Conservation (phyloP, 2,329 filamentous ascomycete genomes). For the Sphaerulina vaccinii region DNA sequence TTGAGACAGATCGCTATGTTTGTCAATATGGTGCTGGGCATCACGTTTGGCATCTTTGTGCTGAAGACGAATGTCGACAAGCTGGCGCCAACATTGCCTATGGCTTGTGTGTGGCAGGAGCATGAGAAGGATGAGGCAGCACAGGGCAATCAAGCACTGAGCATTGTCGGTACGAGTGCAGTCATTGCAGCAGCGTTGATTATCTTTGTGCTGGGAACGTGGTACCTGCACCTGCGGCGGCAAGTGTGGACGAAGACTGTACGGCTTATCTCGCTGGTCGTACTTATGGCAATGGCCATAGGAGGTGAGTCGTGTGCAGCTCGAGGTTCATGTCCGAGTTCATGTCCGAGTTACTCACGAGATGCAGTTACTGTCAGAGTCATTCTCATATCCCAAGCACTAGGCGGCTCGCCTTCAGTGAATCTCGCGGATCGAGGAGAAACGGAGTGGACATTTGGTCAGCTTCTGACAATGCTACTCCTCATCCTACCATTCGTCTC, state of each 20-base stretch:
- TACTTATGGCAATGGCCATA: conserved; percentile 55
- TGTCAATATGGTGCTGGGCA: conserved; percentile 60
- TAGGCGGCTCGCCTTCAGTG: conserved; percentile 54
- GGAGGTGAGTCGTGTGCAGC: conserved; percentile 41
- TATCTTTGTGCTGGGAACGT: conserved; percentile 60
- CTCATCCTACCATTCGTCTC: conserved; percentile 61
- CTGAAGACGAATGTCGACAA: conserved; percentile 54
- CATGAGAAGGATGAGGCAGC: conserved; percentile 36
- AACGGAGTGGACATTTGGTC: conserved; percentile 62
- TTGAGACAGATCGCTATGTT: conserved; percentile 66
- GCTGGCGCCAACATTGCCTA: conserved; percentile 55
- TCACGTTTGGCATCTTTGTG: conserved; percentile 57
- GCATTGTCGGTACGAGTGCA: conserved; percentile 58
- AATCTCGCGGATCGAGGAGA: conserved; percentile 54
- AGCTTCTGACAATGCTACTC: conserved; percentile 60
- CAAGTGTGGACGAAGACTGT: conserved; percentile 57
- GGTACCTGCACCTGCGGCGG: conserved; percentile 61
- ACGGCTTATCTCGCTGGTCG: conserved; percentile 53
- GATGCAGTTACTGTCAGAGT: conserved; percentile 53
- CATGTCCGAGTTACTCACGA: neutral
- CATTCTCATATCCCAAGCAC: conserved; percentile 59
- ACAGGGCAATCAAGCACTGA: conserved; percentile 42
- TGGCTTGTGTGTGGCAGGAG: conserved; percentile 60
- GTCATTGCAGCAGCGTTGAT: conserved; percentile 60
- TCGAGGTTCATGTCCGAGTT: neutral